These are phyloP conservation scores for Ochetophila trinervis DNA, from an alignment of 306 rosid genomes.

Conservation along the genomic window DNA sequence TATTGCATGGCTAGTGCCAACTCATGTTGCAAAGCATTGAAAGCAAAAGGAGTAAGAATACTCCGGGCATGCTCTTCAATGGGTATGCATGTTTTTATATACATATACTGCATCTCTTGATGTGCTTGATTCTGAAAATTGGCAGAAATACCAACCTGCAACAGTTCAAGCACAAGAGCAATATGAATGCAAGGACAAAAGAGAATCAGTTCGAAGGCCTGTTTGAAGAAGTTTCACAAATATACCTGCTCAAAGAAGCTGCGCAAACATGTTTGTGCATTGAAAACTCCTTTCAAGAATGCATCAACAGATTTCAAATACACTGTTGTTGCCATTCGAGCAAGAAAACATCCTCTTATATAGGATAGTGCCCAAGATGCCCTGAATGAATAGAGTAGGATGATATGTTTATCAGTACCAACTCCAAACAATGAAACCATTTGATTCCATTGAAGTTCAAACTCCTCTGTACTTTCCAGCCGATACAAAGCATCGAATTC, in stretches of 20 bases:
- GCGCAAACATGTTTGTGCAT: conserved; percentile 68
- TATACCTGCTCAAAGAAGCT: conserved; percentile 87
- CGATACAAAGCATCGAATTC: conserved; percentile 64
- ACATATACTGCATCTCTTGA: conserved; percentile 58
- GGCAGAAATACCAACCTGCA: conserved; percentile 71
- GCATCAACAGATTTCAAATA: conserved; percentile 62
- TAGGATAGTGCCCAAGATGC: conserved; percentile 72
- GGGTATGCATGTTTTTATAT: conserved; percentile 71
- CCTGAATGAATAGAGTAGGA: conserved; percentile 56
- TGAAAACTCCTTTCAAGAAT: conserved; percentile 64
- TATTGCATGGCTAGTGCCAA: conserved; percentile 73
- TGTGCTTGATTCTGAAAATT: conserved; percentile 53
- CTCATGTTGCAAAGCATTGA: conserved; percentile 76
- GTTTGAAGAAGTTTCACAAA: background rate
- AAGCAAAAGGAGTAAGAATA: conserved; percentile 79
- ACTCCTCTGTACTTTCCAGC: conserved; percentile 70
- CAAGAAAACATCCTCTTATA: conserved; percentile 72
- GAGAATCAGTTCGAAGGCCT: conserved; percentile 1
- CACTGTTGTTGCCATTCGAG: conserved; percentile 57
- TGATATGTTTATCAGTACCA: conserved; percentile 62
- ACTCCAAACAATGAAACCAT: conserved; percentile 68
- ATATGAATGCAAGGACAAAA: conserved; percentile 20
- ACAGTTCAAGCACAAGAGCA: conserved; percentile 25
- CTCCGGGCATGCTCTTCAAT: conserved; percentile 83
- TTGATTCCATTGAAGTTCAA: conserved; percentile 85